A percentile compares a stretch with the other conserved stretches of the same genome.
These are phyloP conservation scores for Termitomyces sp. DNA, from an alignment of 1,284 basidiomycete genomes.

Conservation along the genomic window DNA sequence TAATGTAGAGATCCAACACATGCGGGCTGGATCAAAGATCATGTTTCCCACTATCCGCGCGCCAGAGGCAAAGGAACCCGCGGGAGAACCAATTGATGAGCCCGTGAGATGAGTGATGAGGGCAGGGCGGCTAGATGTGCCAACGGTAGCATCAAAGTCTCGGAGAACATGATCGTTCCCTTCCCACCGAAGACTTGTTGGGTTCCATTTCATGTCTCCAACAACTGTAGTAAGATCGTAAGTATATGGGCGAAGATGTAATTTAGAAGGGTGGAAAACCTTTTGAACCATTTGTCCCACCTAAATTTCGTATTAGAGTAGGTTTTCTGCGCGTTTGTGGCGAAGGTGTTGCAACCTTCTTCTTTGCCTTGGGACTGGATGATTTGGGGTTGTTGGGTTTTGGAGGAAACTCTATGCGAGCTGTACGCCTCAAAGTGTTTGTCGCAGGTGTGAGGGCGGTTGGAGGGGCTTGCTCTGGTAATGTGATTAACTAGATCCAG, in stretches of 20 bases:
- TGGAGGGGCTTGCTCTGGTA: conserved; percentile 17
- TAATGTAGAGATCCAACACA: conserved; percentile 89
- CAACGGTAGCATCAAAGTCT: conserved; percentile 82
- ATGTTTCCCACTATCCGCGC: conserved; percentile 92
- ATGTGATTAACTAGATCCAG: background rate
- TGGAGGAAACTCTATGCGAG: conserved; percentile 38
- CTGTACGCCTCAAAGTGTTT: conserved; percentile 30
- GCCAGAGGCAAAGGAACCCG: conserved; percentile 70
- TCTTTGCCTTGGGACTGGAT: conserved; percentile 33
- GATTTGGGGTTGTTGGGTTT: conserved; percentile 22
- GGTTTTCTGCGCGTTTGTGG: conserved; percentile 58
- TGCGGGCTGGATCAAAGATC: conserved; percentile 90
- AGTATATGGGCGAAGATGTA: conserved; percentile 5
- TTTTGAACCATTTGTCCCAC: conserved; percentile 67
- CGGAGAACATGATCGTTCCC: conserved; percentile 89
- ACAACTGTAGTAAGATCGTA: conserved; percentile 52
- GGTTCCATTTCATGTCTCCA: conserved; percentile 97
- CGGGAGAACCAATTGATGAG: conserved; percentile 74
- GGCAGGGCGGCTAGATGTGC: conserved; percentile 86
- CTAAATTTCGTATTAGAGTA: conserved; percentile 84
- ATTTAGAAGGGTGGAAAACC: conserved; percentile 42
- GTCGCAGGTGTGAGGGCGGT: conserved; percentile 24
- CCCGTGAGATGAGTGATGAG: conserved; percentile 89
- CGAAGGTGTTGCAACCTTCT: conserved; percentile 46
- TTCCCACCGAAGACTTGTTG: conserved; percentile 85